These are phyloP conservation scores for Astrephomene gubernaculifera DNA, from an alignment of 139 green algal species.

Conservation along the genomic window DNA sequence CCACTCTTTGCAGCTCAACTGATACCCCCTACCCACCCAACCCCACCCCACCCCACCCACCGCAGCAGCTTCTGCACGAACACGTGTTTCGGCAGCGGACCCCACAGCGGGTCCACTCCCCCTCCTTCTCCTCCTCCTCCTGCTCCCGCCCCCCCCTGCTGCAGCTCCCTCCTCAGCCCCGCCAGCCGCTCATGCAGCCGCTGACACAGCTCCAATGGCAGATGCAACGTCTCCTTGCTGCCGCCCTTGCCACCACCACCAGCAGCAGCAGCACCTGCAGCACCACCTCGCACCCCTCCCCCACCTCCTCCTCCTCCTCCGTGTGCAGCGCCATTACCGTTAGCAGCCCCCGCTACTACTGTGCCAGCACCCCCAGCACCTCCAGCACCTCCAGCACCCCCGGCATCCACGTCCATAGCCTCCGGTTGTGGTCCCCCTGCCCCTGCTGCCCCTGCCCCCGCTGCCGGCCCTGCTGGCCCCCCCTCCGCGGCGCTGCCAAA, in stretches of 20 bases:
- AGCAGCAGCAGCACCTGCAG: no score
- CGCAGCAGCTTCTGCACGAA: slow-evolving; percentile 36
- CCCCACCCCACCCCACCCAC: background rate
- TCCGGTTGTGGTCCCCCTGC: no score
- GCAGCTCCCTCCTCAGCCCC: background rate
- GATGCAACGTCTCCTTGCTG: background rate
- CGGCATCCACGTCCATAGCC: no score
- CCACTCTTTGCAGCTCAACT: no score
- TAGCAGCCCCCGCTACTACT: no score
- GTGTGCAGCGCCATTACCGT: no score
- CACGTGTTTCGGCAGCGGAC: slow-evolving; percentile 20
- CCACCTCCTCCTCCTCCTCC: background rate
- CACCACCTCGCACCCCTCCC: background rate
- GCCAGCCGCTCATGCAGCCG: background rate
- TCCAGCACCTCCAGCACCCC: no score
- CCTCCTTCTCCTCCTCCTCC: background rate
- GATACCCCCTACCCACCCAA: no score
- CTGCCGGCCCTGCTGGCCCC: no score
- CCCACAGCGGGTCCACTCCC: slow-evolving; percentile 25
- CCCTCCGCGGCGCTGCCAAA: no score
- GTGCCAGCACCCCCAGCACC: no score
- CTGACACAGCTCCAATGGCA: slow-evolving; percentile 35
- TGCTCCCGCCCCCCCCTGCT: background rate
- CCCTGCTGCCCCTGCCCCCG: no score
- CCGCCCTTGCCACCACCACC: background rate